A percentile compares a stretch with the other conserved stretches of the same genome.
These are phyloP conservation scores for Sugiyamaella lignohabitans DNA, from an alignment of 805 yeast genomes.

Conservation along the genomic window DNA sequence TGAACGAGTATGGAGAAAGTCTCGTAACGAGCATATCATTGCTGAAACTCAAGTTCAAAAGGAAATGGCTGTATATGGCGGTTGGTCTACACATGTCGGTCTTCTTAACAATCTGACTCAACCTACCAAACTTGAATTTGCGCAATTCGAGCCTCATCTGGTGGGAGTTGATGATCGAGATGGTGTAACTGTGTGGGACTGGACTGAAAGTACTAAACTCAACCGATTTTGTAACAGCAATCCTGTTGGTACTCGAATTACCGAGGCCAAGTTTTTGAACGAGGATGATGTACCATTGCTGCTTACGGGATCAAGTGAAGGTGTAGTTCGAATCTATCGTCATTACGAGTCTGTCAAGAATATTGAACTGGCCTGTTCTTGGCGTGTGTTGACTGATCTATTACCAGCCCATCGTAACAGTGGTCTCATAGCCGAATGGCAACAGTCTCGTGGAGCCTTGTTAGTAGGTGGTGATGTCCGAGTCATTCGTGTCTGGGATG, in stretches of 20 bases:
- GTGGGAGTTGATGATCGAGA: conserved; percentile 80
- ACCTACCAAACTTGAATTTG: conserved; percentile 70
- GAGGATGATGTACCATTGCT: conserved; percentile 88
- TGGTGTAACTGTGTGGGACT: conserved; percentile 79
- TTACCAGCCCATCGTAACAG: conserved; percentile 72
- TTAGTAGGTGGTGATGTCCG: conserved; percentile 93
- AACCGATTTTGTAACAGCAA: conserved; percentile 75
- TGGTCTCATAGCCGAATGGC: conserved; percentile 92
- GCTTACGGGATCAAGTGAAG: conserved; percentile 87
- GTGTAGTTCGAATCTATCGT: conserved; percentile 81
- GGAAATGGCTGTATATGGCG: conserved; percentile 70
- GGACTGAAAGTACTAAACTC: conserved; percentile 56
- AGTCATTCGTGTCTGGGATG: conserved; percentile 91
- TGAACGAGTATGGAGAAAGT: conserved; percentile 79
- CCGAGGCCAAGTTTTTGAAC: conserved; percentile 78
- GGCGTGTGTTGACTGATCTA: conserved; percentile 90
- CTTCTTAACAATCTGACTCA: conserved; percentile 68
- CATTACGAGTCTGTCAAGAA: conserved; percentile 54
- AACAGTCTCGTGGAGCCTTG: conserved; percentile 86
- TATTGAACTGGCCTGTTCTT: conserved; percentile 67
- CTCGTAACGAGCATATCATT: conserved; percentile 79
- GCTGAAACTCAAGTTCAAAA: conserved; percentile 89
- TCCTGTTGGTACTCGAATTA: conserved; percentile 80
- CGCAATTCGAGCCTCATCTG: conserved; percentile 84
- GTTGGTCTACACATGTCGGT: conserved; percentile 65